Base-by-base conservation (phyloP, 495 filamentous ascomycete species). In the Viridothelium virens region DNA sequence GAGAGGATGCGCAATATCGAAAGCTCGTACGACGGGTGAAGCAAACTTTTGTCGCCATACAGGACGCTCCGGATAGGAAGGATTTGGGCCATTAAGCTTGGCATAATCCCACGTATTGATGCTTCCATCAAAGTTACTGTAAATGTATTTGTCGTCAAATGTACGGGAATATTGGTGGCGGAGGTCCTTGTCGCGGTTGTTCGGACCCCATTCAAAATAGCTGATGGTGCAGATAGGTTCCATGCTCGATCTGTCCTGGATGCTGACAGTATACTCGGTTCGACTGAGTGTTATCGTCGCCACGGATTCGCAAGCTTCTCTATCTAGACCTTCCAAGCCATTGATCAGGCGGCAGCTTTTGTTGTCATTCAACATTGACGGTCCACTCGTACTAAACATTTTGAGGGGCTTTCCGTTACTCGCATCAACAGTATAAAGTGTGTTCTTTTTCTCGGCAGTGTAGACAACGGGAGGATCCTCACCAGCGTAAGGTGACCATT, bases 171-270 rank as follows among this genome's bases (percentile, higher is more conserved):
- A 92, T 69, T 97, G 91, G 53, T 84, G 85, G 68, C 89, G 85
- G 16, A 98, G 86, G 75, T 98, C 94, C 65, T 84, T 84, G 72
- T 98, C 93, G 53, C 86, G 89, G 61, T 89, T 95, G 74, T 98
- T 98, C 10, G 92, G 90, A 0, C 86, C 88, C 94, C 94, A 98
- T 74, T 98, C 94, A 33, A 90, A 90, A 75, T 94, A 98, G 68
- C 85, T 95, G 67, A 98, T 83, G 0, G 90, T 96, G 71, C 91
- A 96, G 53, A 97, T 89, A 5, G 83, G 85, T 67, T 89, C 87
- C 0, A 86, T 86, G 2, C 89, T 90, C 67, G 83, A 80, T n/a
- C 81, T 82, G 64, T 88, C 89, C 63, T 92, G 86, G 56, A 97
- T 95, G 47, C 79, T 85, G 59, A 97, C 86, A 1, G 85, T 92